A percentile compares a stretch with the other conserved stretches of the same genome.
phyloP scores from a whole-genome alignment of 176 grass and related monocot species.

The Ensete glaucum region DNA sequence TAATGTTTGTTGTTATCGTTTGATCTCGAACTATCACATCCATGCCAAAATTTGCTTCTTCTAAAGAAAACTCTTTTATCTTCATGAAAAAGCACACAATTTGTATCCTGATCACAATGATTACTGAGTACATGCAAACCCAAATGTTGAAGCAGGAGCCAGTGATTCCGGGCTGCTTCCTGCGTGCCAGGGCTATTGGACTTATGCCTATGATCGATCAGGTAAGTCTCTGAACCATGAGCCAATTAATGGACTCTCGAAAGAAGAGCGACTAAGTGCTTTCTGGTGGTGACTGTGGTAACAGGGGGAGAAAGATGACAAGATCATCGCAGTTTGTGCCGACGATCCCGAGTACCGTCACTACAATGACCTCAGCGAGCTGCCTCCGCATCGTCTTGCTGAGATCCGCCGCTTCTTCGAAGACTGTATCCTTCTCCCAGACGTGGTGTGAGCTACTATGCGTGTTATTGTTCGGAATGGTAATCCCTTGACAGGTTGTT shows the following conservation, averaged over 20 bases:
- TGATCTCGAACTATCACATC: no score
- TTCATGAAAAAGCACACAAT: no score
- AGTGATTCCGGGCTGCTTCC: neutral
- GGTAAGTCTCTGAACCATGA: neutral
- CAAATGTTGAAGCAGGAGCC: neutral
- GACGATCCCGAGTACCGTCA: slow-evolving; percentile 2
- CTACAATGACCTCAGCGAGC: slow-evolving; percentile 2
- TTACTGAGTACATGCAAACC: neutral
- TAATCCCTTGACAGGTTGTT: neutral
- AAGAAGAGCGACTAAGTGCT: neutral
- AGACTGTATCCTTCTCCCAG: neutral
- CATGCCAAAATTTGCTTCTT: no score
- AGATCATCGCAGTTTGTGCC: neutral
- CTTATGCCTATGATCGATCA: slow-evolving; percentile 12
- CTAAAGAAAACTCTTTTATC: no score
- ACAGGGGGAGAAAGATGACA: slow-evolving; percentile 1
- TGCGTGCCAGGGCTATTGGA: neutral
- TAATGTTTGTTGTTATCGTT: neutral
- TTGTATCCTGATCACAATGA: neutral
- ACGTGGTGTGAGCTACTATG: neutral
- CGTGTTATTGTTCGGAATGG: neutral
- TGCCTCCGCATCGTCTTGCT: neutral
- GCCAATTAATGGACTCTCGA: neutral
- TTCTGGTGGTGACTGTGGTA: neutral
- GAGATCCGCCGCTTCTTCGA: slow-evolving; percentile 6